Evolutionary conservation across 768 basidiomycete species (phyloP).

Genomic region (Crucibulum laeve): DNA sequence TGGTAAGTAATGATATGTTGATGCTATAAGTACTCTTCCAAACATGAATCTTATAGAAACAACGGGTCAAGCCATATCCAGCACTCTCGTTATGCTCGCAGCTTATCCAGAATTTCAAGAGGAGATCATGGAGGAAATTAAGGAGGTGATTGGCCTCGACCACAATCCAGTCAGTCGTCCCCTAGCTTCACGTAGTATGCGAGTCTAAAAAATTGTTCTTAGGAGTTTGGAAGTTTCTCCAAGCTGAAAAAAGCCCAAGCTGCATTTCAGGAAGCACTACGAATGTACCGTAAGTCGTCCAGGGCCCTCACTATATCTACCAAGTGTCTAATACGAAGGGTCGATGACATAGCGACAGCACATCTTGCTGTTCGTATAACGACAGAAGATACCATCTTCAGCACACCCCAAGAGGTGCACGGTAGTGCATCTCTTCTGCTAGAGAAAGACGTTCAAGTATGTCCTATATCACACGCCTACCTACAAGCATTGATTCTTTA

Average conservation of each 20-base stretch:
- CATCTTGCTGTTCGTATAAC: not conserved
- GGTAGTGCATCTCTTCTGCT: conserved; percentile 3
- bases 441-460: conserved; percentile 1
- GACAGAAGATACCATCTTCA: not conserved
- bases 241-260: not conserved
- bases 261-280: conserved; percentile 2
- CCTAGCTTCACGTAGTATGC: not conserved
- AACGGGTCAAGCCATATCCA: not conserved
- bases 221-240: not conserved
- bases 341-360: not conserved
- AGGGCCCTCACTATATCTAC: not conserved
- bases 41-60: not conserved
- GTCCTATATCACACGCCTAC: not conserved
- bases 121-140: too few species aligned
- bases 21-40: not conserved
- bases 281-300: not conserved
- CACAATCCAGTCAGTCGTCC: not conserved
- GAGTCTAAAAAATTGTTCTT: not conserved
- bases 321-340: not conserved
- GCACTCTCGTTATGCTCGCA: too few species aligned
- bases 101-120: too few species aligned
- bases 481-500: not conserved
- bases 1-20: conserved; percentile 1
- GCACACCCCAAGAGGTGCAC: not conserved
- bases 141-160: not conserved